Base-by-base conservation (phyloP, 169 alveolate species). In the Plasmodium gaboni region DNA sequence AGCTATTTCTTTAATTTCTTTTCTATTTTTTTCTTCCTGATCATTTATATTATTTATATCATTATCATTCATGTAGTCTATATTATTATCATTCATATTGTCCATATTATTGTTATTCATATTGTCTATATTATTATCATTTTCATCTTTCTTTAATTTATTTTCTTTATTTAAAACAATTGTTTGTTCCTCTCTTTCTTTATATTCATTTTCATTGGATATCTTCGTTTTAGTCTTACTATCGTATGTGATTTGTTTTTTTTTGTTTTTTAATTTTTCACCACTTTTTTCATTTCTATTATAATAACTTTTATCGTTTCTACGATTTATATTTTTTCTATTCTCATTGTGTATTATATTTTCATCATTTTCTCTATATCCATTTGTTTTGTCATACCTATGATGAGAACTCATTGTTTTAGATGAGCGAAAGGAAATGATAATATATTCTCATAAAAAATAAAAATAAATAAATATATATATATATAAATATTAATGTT, bases 1-100 rank as follows among this genome's bases (percentile, higher is more conserved):
- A n/a, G 91, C 91, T 71, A 83, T 60, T 68, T 83, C 91, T 63
- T 83, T 67, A 22, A 83, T 68, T 55, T 83, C 91, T 17, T 83
- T 57, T 68, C 61, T 83, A 42, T 15, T 83, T 32, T 83, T 71
- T 63, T 64, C 67, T 32, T 44, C 9, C 44, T 17, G 32, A 61
- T 83, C 71, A 38, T 17, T 67, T 0, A 38, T 32, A 32, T 32
- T 5, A 1, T 67, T 53, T 44, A 32, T 53, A 8, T 60, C 6
- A 15, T n/a, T n/a, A n/a, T n/a, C n/a, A n/a, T 38, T 38, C 46
- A 38, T 38, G 7, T 15, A 32, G 42, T 55, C 24, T n/a, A 44
- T 48, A 12, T 42, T 46, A 46, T 9, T 73, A 50, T 22, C 42
- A 73, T 26, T 32, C n/a, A 60, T 24, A 44, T 64, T 61, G 42